Evolutionary conservation across 2,329 filamentous ascomycete genomes (phyloP), one percentile per base, ranked within the genome.

Genomic region (Nemania bipapillata): DNA sequence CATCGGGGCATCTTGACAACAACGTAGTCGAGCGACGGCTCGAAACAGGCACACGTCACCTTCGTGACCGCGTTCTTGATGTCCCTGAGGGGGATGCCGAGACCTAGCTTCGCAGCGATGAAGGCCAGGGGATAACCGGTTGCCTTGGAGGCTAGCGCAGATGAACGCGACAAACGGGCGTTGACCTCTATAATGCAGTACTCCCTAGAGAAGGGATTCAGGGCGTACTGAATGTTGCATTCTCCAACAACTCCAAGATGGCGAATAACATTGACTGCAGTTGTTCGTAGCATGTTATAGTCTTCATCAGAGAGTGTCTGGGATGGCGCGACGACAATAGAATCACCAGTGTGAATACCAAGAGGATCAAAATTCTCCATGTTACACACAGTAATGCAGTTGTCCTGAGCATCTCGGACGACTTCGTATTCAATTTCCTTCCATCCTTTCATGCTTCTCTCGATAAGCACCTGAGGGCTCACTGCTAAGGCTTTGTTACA

Each of bases 101-200:
- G 88, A 82, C 96, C 96, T 71, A 99, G 86, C 86, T 99, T 99
- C 56, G 96, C 96, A 40, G 96, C 96, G 75, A 97, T 96, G 78
- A 97, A 99, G 7, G 96, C 95, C 73, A 99, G 84, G 35, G 95
- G 95, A 79, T 98, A 99, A 42, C 96, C 95, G 8, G 95, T 99
- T 7, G 95, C 95, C 85, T 99, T 99, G 24, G 96, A 98, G 24
- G 95, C 95, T 72, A 99, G 85, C 17, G 96, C 95, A 11, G 95
- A 99, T 56, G 95, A 99, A 82, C 96, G 88, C 58, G 95, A 99
- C 67, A 99, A 85, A 86, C 95, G 91, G 56, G 95, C 96, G 77
- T 99, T 99, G 84, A 99, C 96, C 81, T 99, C 96, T 78, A 99
- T 99, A 74, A 99, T 97, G 86, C 96, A 97, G 84, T 97, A 99